Evolutionary conservation across 2,329 filamentous ascomycete species (phyloP).

Genomic region (Graphium sp.): DNA sequence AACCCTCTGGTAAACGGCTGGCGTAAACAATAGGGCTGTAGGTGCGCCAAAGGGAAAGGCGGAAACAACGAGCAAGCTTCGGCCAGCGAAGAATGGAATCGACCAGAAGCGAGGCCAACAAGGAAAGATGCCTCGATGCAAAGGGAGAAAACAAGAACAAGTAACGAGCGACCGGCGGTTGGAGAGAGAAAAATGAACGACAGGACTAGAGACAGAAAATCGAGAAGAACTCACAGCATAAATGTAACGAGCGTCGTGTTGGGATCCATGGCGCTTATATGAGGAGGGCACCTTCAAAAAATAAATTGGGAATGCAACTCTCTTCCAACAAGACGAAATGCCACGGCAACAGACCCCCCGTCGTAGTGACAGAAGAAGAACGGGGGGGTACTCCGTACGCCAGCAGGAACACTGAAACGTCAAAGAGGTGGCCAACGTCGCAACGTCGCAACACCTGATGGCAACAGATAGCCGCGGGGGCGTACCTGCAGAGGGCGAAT

Average conservation of each 20-base stretch:
- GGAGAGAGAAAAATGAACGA: neutral
- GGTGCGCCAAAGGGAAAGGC: neutral
- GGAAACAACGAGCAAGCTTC: slow-evolving; percentile 1
- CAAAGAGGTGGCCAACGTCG: too few species aligned
- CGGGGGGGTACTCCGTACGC: too few species aligned
- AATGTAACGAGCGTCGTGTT: slow-evolving; percentile 16
- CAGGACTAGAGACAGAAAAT: slow-evolving; percentile 2
- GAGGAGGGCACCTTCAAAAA: too few species aligned
- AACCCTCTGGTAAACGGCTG: slow-evolving; percentile 4
- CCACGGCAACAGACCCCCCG: too few species aligned
- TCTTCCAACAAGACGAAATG: too few species aligned
- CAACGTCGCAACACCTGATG: too few species aligned
- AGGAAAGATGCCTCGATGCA: neutral
- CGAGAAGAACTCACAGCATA: slow-evolving; percentile 27
- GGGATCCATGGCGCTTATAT: slow-evolving; percentile 21
- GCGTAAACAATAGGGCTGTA: slow-evolving; percentile 1
- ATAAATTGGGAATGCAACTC: too few species aligned
- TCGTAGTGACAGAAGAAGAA: too few species aligned
- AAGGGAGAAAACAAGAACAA: neutral
- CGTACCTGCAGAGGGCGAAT: too few species aligned
- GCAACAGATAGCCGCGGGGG: too few species aligned
- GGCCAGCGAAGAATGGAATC: slow-evolving; percentile 1
- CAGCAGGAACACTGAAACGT: too few species aligned
- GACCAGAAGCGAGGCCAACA: neutral
- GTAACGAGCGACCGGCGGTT: neutral